These are phyloP conservation scores for Phytophthora rubi DNA, from an alignment of 352 stramenopile species.

Conservation along the genomic window DNA sequence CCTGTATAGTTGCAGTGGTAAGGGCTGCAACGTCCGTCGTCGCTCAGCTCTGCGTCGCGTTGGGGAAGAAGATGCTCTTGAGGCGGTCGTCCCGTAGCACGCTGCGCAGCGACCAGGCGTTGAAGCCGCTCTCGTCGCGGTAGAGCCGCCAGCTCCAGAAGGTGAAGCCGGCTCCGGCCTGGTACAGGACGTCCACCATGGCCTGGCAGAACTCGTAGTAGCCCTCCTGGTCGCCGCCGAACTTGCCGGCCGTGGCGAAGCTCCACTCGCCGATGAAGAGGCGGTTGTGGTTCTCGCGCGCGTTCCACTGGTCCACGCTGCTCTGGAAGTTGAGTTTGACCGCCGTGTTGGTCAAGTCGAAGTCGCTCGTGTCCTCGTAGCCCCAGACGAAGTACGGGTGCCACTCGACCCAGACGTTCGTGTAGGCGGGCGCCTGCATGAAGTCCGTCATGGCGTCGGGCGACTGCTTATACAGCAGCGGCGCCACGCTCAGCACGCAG, in stretches of 20 bases:
- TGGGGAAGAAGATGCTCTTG: slow-evolving; percentile 31
- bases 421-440: slow-evolving; percentile 50
- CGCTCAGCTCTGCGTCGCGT: slow-evolving; percentile 16
- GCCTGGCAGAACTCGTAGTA: slow-evolving; percentile 61
- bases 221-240: slow-evolving; percentile 42
- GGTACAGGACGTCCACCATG: slow-evolving; percentile 64
- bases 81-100: slow-evolving; percentile 55
- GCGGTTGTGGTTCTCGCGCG: slow-evolving; percentile 39
- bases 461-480: slow-evolving; percentile 61
- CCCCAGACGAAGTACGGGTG: slow-evolving; percentile 86
- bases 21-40: not conserved
- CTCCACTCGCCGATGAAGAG: slow-evolving; percentile 60
- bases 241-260: slow-evolving; percentile 58
- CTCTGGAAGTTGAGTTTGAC: slow-evolving; percentile 52
- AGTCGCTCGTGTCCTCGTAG: slow-evolving; percentile 59
- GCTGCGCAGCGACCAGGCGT: slow-evolving; percentile 70
- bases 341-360: slow-evolving; percentile 49
- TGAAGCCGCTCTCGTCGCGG: slow-evolving; percentile 61
- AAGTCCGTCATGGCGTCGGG: slow-evolving; percentile 57
- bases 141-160: slow-evolving; percentile 81
- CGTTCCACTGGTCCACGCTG: slow-evolving; percentile 53
- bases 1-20: not conserved
- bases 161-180: slow-evolving; percentile 59
- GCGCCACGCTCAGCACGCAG: slow-evolving; percentile 66
- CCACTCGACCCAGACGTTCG: slow-evolving; percentile 85